Percentiles rank a stretch among this genome's conserved stretches.
These are phyloP conservation scores for Arxiozyma heterogenica DNA, from an alignment of 1,139 yeast species.

Conservation along the genomic window DNA sequence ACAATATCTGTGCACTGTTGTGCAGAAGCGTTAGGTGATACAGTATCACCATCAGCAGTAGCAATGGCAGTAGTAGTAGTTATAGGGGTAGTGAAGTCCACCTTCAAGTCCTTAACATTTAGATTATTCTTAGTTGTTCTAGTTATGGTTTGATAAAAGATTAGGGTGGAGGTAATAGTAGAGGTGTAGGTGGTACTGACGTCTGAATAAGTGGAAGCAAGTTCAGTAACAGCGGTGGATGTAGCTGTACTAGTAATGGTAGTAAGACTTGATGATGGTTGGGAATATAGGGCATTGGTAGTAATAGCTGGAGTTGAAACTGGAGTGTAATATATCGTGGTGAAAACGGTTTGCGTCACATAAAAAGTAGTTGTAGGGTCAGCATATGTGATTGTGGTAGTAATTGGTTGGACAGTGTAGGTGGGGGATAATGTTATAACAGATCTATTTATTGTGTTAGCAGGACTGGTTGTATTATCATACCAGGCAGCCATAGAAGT, in stretches of 20 bases:
- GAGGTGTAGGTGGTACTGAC: slow-evolving; percentile 3
- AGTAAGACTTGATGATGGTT: background rate
- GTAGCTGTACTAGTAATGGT: background rate
- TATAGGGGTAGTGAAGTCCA: background rate
- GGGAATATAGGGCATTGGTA: background rate
- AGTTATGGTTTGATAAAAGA: slow-evolving; percentile 12
- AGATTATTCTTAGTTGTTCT: slow-evolving; percentile 2
- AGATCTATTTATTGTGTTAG: slow-evolving; percentile 6
- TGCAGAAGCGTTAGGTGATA: background rate
- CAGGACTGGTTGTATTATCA: slow-evolving; percentile 6
- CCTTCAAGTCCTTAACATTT: background rate
- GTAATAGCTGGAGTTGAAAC: background rate
- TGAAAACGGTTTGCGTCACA: slow-evolving; percentile 17
- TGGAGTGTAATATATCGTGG: slow-evolving; percentile 11
- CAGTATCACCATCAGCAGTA: background rate
- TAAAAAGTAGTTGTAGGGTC: slow-evolving; percentile 18
- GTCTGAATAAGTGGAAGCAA: background rate
- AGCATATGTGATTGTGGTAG: slow-evolving; percentile 12
- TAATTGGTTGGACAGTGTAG: slow-evolving; percentile 11
- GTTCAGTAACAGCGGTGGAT: background rate
- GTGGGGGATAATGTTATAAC: slow-evolving; percentile 19
- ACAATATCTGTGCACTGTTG: background rate
- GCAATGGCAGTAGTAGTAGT: background rate
- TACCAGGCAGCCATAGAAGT: slow-evolving; percentile 10
- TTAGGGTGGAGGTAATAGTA: slow-evolving; percentile 16